Conservation (phyloP, 169 alveolate genomes). For the Plasmodium relictum region DNA sequence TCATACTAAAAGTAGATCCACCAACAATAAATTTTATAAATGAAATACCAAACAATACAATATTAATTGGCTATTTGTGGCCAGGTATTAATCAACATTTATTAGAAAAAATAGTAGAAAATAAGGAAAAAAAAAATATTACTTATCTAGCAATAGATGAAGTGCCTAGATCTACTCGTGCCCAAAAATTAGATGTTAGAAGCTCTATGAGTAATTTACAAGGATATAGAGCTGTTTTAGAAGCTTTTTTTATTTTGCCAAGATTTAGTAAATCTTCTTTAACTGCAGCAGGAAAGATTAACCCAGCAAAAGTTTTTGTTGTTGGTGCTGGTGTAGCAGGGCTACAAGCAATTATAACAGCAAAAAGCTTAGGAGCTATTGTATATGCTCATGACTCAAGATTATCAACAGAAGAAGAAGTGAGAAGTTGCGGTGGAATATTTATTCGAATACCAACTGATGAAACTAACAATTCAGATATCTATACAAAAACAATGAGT, state of each 20-base stretch:
- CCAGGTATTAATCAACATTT: conserved; percentile 84
- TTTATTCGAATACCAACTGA: conserved; percentile 87
- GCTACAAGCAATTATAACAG: conserved; percentile 95
- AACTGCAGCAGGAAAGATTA: conserved; percentile 95
- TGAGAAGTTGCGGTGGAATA: conserved; percentile 88
- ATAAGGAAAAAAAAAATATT: conserved; percentile 79
- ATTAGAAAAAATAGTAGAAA: conserved; percentile 77
- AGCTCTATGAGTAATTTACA: conserved; percentile 94
- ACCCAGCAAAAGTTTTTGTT: conserved; percentile 94
- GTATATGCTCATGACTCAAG: conserved; percentile 92
- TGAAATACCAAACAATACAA: conserved; percentile 84
- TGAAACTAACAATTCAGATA: conserved; percentile 80
- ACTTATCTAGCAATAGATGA: conserved; percentile 92
- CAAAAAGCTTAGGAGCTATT: conserved; percentile 91
- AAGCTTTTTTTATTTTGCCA: conserved; percentile 93
- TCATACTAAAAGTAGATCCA: conserved; percentile 87
- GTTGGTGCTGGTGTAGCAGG: conserved; percentile 98
- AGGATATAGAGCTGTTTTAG: conserved; percentile 96
- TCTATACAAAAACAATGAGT: conserved; percentile 32
- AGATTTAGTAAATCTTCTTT: conserved; percentile 91
- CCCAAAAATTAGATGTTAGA: conserved; percentile 93
- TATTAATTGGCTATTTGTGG: conserved; percentile 87
- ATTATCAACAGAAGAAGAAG: conserved; percentile 88
- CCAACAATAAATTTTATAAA: conserved; percentile 84
- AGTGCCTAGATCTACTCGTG: conserved; percentile 94